phyloP scores from a whole-genome alignment of 2,329 filamentous ascomycete genomes.

The Orbilia blumenaviensis region DNA sequence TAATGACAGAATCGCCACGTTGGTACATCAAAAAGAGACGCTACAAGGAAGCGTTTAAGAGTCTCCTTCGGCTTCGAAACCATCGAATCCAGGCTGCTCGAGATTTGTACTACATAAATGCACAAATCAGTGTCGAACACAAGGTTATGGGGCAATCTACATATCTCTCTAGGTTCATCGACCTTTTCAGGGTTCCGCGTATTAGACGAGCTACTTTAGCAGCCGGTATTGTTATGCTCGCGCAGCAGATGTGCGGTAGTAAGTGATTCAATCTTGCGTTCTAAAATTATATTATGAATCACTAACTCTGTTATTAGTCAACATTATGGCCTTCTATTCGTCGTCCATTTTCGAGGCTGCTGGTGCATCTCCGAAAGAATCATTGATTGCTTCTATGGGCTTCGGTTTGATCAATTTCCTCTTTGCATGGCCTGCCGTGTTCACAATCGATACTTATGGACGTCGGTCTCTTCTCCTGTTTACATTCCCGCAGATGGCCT shows the following conservation, averaged over 20 bases:
- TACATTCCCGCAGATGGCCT: constrained; percentile 74
- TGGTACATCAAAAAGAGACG: constrained; percentile 75
- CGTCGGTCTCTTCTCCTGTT: constrained; percentile 71
- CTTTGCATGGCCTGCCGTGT: constrained; percentile 72
- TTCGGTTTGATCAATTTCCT: constrained; percentile 73
- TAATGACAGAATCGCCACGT: constrained; percentile 61
- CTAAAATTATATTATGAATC: constrained; percentile 61
- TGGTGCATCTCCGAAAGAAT: constrained; percentile 67
- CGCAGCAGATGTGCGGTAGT: constrained; percentile 70
- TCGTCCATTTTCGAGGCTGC: constrained; percentile 71
- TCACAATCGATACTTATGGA: constrained; percentile 75
- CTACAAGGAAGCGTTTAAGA: constrained; percentile 70
- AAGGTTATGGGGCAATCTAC: constrained; percentile 63
- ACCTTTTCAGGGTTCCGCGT: constrained; percentile 75
- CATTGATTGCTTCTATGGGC: constrained; percentile 71
- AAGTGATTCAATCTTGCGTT: constrained; percentile 60
- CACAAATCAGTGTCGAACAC: constrained; percentile 65
- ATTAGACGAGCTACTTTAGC: constrained; percentile 77
- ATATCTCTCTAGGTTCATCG: constrained; percentile 70
- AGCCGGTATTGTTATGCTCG: constrained; percentile 80
- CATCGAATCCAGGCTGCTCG: constrained; percentile 70
- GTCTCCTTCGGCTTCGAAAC: constrained; percentile 69
- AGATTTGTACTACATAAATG: constrained; percentile 71
- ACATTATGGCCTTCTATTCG: constrained; percentile 80
- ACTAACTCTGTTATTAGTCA: constrained; percentile 62